phyloP scores from a whole-genome alignment of 441 rosid species.

The Gossypium gossypioides region DNA sequence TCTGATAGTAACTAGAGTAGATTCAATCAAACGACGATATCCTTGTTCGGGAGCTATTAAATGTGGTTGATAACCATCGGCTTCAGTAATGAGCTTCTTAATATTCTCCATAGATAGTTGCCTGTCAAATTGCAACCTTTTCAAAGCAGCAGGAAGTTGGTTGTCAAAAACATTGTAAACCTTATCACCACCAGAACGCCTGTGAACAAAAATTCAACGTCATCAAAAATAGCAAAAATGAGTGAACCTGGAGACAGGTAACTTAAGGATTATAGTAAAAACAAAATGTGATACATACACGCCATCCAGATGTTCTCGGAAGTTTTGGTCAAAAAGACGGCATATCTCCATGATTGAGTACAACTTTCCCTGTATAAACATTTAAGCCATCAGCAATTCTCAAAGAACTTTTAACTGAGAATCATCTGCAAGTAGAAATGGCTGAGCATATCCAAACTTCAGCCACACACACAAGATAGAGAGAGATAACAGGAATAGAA shows the following conservation, averaged over 20 bases:
- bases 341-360: constrained; percentile 93
- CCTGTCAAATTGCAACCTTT: constrained; percentile 93
- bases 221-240: neutral
- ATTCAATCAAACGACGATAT: constrained; percentile 91
- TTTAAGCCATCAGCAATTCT: constrained; percentile 11
- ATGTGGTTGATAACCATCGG: constrained; percentile 98
- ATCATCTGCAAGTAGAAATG: neutral
- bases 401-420: neutral
- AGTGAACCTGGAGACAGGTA: constrained; percentile 1
- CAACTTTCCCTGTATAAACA: constrained; percentile 65
- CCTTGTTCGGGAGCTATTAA: constrained; percentile 98
- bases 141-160: constrained; percentile 95
- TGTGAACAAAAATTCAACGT: constrained; percentile 24
- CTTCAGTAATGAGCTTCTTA: constrained; percentile 89
- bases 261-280: neutral
- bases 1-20: constrained; percentile 66
- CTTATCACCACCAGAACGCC: constrained; percentile 96
- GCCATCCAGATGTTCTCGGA: constrained; percentile 93
- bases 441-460: neutral
- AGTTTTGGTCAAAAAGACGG: constrained; percentile 86
- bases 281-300: constrained; percentile 38
- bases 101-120: constrained; percentile 94
- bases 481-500: constrained; percentile 6
- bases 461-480: neutral
- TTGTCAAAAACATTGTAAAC: constrained; percentile 83